A percentile compares a stretch with the other conserved stretches of the same genome.
Conservation (phyloP, 2,329 filamentous ascomycete species). For the Teratosphaeria destructans region DNA sequence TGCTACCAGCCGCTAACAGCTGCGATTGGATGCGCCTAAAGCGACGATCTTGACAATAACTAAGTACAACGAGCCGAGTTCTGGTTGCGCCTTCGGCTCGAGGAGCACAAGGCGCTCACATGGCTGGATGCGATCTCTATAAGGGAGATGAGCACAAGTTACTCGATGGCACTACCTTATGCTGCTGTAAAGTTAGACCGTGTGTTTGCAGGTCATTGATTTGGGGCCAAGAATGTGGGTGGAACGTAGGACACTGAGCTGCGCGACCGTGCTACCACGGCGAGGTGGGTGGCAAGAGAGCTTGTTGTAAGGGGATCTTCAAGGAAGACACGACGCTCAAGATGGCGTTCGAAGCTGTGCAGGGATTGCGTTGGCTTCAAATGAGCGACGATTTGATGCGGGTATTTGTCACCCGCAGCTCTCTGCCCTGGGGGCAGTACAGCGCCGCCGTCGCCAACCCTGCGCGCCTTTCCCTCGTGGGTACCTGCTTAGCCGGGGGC, state of each 20-base stretch:
- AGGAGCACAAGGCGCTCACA: neutral
- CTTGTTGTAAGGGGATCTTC: neutral
- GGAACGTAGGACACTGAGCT: neutral
- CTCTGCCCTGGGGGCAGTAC: neutral
- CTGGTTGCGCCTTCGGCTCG: neutral
- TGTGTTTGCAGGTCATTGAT: neutral
- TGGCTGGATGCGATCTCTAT: neutral
- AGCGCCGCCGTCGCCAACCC: neutral
- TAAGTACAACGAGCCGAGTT: neutral
- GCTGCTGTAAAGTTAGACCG: neutral
- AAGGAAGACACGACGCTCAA: neutral
- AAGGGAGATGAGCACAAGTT: neutral
- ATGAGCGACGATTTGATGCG: neutral
- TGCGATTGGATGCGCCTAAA: neutral
- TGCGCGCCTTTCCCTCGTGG: neutral
- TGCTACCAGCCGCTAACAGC: neutral
- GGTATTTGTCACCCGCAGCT: neutral
- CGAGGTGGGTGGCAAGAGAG: neutral
- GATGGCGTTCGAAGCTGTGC: neutral
- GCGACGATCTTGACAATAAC: neutral
- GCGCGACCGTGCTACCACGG: neutral
- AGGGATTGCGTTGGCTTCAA: neutral
- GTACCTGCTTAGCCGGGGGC: neutral
- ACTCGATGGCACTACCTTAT: neutral
- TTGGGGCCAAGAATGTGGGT: neutral